Evolutionary conservation across 108 stramenopile species (phyloP).

Genomic region (Nitzschia putrida): DNA sequence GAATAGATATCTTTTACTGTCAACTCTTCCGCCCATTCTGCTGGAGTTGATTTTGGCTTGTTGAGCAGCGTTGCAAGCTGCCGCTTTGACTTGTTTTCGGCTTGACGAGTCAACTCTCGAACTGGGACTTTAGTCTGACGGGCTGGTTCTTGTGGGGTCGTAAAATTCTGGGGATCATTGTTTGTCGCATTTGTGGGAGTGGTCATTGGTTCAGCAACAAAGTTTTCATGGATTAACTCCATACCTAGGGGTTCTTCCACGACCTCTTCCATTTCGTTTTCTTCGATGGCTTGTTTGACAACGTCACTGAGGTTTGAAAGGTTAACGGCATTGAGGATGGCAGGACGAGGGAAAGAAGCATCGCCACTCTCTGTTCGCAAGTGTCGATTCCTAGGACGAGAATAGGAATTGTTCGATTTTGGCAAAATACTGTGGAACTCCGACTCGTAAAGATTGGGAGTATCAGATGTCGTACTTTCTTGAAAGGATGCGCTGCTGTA

Average conservation of each 20-base stretch:
- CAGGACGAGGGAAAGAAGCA: slow-evolving; percentile 6
- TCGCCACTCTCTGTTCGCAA: background rate
- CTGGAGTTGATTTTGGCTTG: background rate
- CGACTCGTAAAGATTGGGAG: background rate
- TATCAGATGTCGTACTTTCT: background rate
- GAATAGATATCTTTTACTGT: slow-evolving; percentile 14
- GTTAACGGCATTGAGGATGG: slow-evolving; percentile 6
- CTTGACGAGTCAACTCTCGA: background rate
- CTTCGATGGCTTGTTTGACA: slow-evolving; percentile 10
- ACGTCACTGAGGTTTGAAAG: slow-evolving; percentile 1
- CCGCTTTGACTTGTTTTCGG: background rate
- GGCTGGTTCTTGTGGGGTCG: no score
- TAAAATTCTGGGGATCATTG: background rate
- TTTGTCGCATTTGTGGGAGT: background rate
- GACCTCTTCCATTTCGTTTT: background rate
- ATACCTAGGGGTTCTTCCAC: background rate
- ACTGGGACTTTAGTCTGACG: no score
- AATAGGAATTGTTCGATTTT: background rate
- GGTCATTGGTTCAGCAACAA: background rate
- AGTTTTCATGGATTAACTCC: background rate
- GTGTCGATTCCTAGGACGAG: background rate
- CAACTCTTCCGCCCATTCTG: slow-evolving; percentile 24
- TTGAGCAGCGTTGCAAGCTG: background rate
- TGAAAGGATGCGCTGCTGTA: background rate
- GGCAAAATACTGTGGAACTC: background rate